phyloP scores from a whole-genome alignment of 2,329 filamentous ascomycete genomes.

The Zymoseptoria ardabiliae region DNA sequence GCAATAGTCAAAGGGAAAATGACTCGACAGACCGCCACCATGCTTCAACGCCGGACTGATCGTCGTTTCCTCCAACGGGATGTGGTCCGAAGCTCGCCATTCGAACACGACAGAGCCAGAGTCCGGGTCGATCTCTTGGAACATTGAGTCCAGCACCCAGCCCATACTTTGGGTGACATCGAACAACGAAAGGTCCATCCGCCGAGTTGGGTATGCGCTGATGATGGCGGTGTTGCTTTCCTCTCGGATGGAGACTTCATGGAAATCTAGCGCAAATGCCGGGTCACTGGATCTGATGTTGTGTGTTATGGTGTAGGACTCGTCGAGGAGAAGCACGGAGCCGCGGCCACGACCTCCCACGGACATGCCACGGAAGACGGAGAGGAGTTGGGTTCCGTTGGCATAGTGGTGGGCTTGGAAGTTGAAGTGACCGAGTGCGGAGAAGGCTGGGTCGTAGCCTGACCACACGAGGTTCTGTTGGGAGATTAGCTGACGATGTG shows the following conservation, averaged over 20 bases:
- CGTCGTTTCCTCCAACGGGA: constrained; percentile 18
- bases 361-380: constrained; percentile 1
- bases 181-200: neutral
- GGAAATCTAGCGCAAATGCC: constrained; percentile 28
- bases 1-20: neutral
- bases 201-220: neutral
- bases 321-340: constrained; percentile 8
- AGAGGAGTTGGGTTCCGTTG: neutral
- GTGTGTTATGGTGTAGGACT: constrained; percentile 27
- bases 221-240: constrained; percentile 1
- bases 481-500: too few relatives aligned
- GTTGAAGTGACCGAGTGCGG: constrained; percentile 4
- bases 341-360: constrained; percentile 2
- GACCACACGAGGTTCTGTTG: constrained; percentile 2
- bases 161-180: constrained; percentile 7
- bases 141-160: constrained; percentile 25
- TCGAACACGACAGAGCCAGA: constrained; percentile 35
- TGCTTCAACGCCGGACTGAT: neutral
- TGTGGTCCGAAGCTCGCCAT: constrained; percentile 39
- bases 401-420: neutral
- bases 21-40: constrained; percentile 1
- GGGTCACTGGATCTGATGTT: constrained; percentile 28
- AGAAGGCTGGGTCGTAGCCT: neutral
- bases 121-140: constrained; percentile 39
- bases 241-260: constrained; percentile 32